Evolutionary conservation across 768 basidiomycete species (phyloP), one percentile per base, ranked within the genome.

Genomic region (Lactarius akahatsu): DNA sequence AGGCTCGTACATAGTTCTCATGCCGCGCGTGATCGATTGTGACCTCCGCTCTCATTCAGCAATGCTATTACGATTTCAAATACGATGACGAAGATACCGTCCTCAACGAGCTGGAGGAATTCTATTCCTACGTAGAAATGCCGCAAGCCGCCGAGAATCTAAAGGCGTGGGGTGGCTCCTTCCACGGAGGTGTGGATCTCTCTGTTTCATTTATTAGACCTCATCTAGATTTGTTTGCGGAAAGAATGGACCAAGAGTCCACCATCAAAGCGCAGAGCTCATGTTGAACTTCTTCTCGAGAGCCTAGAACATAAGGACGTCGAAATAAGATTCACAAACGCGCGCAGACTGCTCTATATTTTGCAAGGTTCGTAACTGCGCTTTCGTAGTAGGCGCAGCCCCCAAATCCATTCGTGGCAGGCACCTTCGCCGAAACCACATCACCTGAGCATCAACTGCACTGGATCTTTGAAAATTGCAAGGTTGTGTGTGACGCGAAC

Each of bases 61-160:
- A 91, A 86, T 87, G 86, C 10, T 86, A 84, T 71, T 97, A 91
- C 76, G 93, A 95, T 80, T 97, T 91, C 78, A 86, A 90, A 67
- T 98, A 98, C 75, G 92, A 96, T 71, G 96, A 98, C 76, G 95
- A 96, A 73, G 94, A 97, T 77, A 95, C 92, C 5, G 87, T 98
- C 23, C 89, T 96, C 84, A 90, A 91, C 72, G 97, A 99, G 76
- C 88, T 99, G 45, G 92, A 98, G 65, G 97, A 99, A 77, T 98
- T 98, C 78, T 98, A 96, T 77, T 93, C 94, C 26, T 99, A 97
- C 77, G 88, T 94, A 67, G 96, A 98, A 80, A 92, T 94, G 85
- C 86, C 91, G 0, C 92, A 95, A 74, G 89, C 94, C 26, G 86
- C 86, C 2, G 91, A 93, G 80, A 93, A 94, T 74, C 80, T 92